Percentiles rank a stretch among this genome's conserved stretches.
Evolutionary conservation across 108 stramenopile species (phyloP).

Genomic region (Fistulifera pelliculosa): DNA sequence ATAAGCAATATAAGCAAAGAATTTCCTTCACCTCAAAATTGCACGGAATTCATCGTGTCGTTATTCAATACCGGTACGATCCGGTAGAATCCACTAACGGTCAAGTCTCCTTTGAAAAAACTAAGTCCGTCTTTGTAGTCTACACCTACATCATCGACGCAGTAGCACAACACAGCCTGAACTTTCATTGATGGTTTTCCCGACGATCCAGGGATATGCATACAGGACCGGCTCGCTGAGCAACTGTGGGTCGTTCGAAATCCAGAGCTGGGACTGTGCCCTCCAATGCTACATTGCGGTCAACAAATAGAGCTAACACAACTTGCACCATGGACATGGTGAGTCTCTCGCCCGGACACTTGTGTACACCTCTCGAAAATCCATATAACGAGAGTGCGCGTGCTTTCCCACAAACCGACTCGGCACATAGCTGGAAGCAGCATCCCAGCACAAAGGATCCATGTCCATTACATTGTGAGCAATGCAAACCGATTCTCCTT

Average conservation of each 20-base stretch:
- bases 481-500: conserved; percentile 30
- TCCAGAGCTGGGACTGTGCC: conserved; percentile 14
- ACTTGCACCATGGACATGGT: conserved; percentile 28
- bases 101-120: no score
- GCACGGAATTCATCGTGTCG: no score
- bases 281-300: conserved; percentile 10
- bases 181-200: no score
- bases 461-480: conserved; percentile 26
- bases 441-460: conserved; percentile 18
- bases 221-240: conserved; percentile 48
- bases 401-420: no score
- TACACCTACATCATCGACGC: no score
- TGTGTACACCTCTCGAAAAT: conserved; percentile 49
- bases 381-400: neutral
- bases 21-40: no score
- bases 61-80: no score
- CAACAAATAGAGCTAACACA: conserved; percentile 25
- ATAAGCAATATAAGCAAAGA: no score
- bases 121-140: no score
- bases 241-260: conserved; percentile 56
- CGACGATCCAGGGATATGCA: neutral
- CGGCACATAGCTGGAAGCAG: neutral
- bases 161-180: no score
- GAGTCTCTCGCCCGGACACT: conserved; percentile 41
- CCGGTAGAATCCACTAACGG: no score